Conservation (phyloP, 1,284 basidiomycete genomes). For the Ceratobasidium sp. region DNA sequence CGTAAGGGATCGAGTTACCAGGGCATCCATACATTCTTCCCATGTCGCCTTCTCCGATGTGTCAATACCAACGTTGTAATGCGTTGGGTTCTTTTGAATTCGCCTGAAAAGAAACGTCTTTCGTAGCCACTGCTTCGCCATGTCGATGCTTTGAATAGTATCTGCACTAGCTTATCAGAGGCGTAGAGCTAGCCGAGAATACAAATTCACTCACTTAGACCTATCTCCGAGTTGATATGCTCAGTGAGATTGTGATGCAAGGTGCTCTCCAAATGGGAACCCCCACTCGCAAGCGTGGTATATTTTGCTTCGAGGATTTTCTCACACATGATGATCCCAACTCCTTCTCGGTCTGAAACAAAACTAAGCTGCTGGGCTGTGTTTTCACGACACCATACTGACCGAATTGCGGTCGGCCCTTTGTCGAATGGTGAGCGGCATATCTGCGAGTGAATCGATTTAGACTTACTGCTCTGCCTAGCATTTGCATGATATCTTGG, state of each 20-base stretch:
- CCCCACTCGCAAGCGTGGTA: constrained; percentile 68
- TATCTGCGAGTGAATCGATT: neutral
- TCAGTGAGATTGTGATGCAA: constrained; percentile 86
- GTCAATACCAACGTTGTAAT: constrained; percentile 62
- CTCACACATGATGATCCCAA: constrained; percentile 84
- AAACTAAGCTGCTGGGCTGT: constrained; percentile 14
- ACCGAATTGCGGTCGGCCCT: constrained; percentile 96
- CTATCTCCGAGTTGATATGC: constrained; percentile 93
- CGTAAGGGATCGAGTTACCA: constrained; percentile 73
- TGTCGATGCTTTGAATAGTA: constrained; percentile 63
- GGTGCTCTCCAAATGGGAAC: constrained; percentile 82
- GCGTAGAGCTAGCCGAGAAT: constrained; percentile 49
- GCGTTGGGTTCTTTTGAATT: constrained; percentile 80
- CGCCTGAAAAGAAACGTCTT: constrained; percentile 85
- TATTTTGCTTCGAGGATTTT: constrained; percentile 77
- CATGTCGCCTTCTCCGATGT: constrained; percentile 61
- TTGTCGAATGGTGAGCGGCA: constrained; percentile 54
- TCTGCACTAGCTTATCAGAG: constrained; percentile 54
- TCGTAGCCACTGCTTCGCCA: constrained; percentile 71
- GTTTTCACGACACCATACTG: constrained; percentile 46
- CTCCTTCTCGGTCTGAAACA: constrained; percentile 73
- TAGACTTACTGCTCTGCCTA: constrained; percentile 77
- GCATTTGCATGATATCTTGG: constrained; percentile 86
- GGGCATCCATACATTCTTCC: constrained; percentile 73
- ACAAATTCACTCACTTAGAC: constrained; percentile 67